These are phyloP conservation scores for Ophiocordyceps australis DNA, from an alignment of 2,329 filamentous ascomycete species.

Conservation along the genomic window DNA sequence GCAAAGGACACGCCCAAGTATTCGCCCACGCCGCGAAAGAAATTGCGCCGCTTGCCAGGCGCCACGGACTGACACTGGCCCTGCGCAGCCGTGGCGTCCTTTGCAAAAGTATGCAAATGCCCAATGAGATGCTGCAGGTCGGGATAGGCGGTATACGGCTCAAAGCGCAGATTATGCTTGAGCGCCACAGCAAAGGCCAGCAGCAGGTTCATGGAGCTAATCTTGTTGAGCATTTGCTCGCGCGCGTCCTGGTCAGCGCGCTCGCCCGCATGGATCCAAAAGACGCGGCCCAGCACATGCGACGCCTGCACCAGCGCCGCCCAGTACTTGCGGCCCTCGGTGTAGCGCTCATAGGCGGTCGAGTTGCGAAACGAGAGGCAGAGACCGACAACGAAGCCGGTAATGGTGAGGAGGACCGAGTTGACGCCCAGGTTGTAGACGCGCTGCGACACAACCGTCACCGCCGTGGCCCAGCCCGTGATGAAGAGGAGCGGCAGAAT, in stretches of 20 bases:
- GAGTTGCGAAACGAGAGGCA: constrained; percentile 62
- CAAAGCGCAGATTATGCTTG: constrained; percentile 71
- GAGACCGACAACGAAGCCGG: constrained; percentile 68
- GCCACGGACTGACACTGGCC: constrained; percentile 9
- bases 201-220: constrained; percentile 61
- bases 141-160: constrained; percentile 61
- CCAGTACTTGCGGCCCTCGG: constrained; percentile 47
- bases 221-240: constrained; percentile 49
- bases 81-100: constrained; percentile 24
- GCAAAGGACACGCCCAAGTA: constrained; percentile 64
- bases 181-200: constrained; percentile 60
- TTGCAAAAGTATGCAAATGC: constrained; percentile 61
- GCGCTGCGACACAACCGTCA: constrained; percentile 36
- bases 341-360: constrained; percentile 59
- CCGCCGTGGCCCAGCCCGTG: constrained; percentile 43
- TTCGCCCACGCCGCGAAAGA: constrained; percentile 49
- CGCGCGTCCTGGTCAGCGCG: constrained; percentile 32
- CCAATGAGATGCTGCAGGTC: constrained; percentile 53
- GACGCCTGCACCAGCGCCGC: constrained; percentile 40
- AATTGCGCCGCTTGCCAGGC: constrained; percentile 22
- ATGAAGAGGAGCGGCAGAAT: constrained; percentile 49
- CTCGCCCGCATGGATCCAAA: constrained; percentile 65
- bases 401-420: constrained; percentile 45
- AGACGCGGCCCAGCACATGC: constrained; percentile 53
- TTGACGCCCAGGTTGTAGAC: constrained; percentile 17